Evolutionary conservation across 177 flowering plant genomes (phyloP), one percentile per base, ranked within the genome.

Genomic region (Tripterygium wilfordii): DNA sequence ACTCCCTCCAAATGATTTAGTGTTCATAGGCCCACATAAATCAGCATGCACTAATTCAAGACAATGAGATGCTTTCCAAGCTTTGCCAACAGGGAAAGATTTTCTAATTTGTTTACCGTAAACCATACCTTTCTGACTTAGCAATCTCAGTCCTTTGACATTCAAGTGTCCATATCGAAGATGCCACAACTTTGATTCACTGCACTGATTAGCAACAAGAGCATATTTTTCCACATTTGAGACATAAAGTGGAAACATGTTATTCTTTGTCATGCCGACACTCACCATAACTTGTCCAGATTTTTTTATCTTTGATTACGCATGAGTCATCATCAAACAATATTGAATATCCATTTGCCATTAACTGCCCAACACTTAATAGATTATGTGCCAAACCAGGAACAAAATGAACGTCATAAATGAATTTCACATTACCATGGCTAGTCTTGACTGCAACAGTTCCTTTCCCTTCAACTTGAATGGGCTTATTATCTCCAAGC

Each of bases 141-240:
- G 18, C 19, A 56, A 14, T 23, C 36, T 18, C 33, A 67, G 17
- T 2, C 68, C 56, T 1, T 47, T 50, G 0, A 27, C n/a, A 52
- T 61, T 49, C n/a, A 61, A 36, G 28, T 65, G 64, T 2, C 61
- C 61, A 47, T 39, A 67, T 1, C 57, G 37, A 17, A 57, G 35
- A 43, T 67, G 65, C 65, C 68, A 67, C 13, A 62, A 8, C 8
- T 30, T 45, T 1, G 64, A 10, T 1, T 44, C 56, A 26, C 2
- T 33, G 0, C 45, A 2, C 0, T 28, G 31, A 2, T 21, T 36
- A 40, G 18, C 56, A 18, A 42, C 23, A 7, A 67, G 17, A 0
- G 55, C 64, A 37, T 4, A 1, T 16, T 16, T 25, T 17, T 31
- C 41, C 8, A 39, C 46, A 18, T 18, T 35, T 5, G 45, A 47